Evolutionary conservation across 495 filamentous ascomycete genomes (phyloP), one percentile per base, ranked within the genome.

Genomic region (Viridothelium virens): DNA sequence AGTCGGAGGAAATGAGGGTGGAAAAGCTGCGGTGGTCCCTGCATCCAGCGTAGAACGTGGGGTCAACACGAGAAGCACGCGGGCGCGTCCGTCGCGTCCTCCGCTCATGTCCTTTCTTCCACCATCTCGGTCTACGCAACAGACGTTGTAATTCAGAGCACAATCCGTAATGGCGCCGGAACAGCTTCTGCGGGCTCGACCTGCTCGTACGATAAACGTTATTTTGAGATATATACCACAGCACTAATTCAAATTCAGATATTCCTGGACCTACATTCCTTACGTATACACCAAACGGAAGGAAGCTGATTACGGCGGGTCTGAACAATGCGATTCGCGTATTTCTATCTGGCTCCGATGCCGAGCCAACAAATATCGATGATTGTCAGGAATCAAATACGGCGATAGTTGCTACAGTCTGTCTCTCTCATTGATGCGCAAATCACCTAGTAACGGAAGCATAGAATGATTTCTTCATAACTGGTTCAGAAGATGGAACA

Each of bases 401-500:
- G 16, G 86, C 86, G 48, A 84, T 97, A 56, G 87, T 84, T 53
- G 87, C 91, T 31, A 84, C 85, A 46, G 88, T 89, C 77, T 56
- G 82, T 73, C n/a, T 46, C 39, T 33, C 16, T 47, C 63, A 16
- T 33, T 31, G n/a, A 68, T 63, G 11, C 65, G 67, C 36, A 50
- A 5, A 48, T 33, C 66, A 66, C 39, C 44, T 64, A 12, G 67
- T 67, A 46, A 73, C 70, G 18, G 66, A 39, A 11, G 44, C 65
- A n/a, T 66, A 89, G 82, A 86, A 96, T 76, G 85, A 89, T 67
- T 89, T 87, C 73, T 96, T 97, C 77, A 82, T 96, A 44, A 82
- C 89, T 66, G 92, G 92, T 38, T 88, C 90, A 25, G 94, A 98
- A 75, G 92, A 97, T 80, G 95, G 94, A 67, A 92, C 89, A 38